phyloP scores from a whole-genome alignment of 306 rosid genomes.

The Corylus heterophylla region DNA sequence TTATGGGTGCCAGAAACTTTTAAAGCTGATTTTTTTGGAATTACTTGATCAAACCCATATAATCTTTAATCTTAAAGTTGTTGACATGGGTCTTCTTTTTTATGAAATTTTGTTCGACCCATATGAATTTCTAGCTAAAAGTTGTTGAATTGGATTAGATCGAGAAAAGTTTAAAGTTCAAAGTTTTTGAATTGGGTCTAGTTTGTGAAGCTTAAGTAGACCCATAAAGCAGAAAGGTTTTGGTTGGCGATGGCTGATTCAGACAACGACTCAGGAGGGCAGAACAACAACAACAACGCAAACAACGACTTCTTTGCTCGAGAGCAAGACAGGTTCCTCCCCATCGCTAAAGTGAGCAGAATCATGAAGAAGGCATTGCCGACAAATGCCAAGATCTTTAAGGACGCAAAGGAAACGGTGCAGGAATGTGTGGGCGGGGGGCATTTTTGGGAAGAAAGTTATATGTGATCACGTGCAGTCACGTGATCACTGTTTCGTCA shows the following conservation, averaged over 20 bases:
- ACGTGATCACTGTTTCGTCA: too few relatives aligned
- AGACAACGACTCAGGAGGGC: constrained; percentile 70
- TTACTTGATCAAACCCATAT: neutral
- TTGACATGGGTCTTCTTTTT: neutral
- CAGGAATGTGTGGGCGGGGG: constrained; percentile 47
- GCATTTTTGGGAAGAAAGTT: too few relatives aligned
- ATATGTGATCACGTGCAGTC: too few relatives aligned
- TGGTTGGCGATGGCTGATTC: constrained; percentile 57
- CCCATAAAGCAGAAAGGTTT: neutral
- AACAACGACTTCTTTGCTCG: constrained; percentile 43
- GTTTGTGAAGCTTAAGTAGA: neutral
- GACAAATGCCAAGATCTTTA: constrained; percentile 68
- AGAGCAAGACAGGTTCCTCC: constrained; percentile 65
- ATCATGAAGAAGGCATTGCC: constrained; percentile 77
- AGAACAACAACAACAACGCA: constrained; percentile 34
- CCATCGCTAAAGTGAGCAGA: constrained; percentile 72
- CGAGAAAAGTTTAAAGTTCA: constrained; percentile 5
- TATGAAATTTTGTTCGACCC: neutral
- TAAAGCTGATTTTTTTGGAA: neutral
- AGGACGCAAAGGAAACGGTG: constrained; percentile 69
- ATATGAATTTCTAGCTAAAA: neutral
- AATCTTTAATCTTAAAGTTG: neutral
- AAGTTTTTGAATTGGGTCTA: neutral
- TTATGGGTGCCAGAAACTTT: neutral
- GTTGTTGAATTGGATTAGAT: neutral